phyloP scores from a whole-genome alignment of 768 basidiomycete genomes.

The Antrodiella citrinella region DNA sequence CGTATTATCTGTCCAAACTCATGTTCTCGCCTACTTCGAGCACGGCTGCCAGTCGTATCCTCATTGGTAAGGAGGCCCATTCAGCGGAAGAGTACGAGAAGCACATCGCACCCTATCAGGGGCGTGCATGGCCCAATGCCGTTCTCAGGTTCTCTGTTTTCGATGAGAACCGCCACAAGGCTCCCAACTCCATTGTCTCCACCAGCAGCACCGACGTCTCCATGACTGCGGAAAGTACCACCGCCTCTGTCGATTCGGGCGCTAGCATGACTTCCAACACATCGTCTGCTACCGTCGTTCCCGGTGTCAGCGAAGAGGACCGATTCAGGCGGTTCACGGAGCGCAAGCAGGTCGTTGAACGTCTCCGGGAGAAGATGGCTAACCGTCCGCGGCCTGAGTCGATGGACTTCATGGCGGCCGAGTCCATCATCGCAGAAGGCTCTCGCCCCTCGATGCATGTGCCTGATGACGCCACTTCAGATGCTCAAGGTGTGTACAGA shows the following conservation, averaged over 20 bases:
- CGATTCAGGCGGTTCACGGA: not conserved
- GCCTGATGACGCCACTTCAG: too few species aligned
- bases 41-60: constrained; percentile 32
- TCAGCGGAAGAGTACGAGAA: constrained; percentile 48
- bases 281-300: not conserved
- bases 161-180: constrained; percentile 39
- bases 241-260: not conserved
- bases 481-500: too few species aligned
- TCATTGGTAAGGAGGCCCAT: constrained; percentile 55
- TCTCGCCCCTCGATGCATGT: too few species aligned
- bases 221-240: not conserved
- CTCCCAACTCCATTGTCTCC: constrained; percentile 11
- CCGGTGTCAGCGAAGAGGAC: not conserved
- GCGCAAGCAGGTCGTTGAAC: not conserved
- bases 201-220: not conserved
- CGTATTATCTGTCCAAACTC: constrained; percentile 57
- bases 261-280: not conserved
- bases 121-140: constrained; percentile 47
- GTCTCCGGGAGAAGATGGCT: not conserved
- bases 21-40: constrained; percentile 44
- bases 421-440: too few species aligned
- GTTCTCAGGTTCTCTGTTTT: constrained; percentile 55
- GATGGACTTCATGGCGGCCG: too few species aligned
- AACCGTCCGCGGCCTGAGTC: not conserved
- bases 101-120: constrained; percentile 40